Evolutionary conservation across 257 asterid genomes (phyloP), one percentile per base, ranked within the genome.

Genomic region (Plantago major): DNA sequence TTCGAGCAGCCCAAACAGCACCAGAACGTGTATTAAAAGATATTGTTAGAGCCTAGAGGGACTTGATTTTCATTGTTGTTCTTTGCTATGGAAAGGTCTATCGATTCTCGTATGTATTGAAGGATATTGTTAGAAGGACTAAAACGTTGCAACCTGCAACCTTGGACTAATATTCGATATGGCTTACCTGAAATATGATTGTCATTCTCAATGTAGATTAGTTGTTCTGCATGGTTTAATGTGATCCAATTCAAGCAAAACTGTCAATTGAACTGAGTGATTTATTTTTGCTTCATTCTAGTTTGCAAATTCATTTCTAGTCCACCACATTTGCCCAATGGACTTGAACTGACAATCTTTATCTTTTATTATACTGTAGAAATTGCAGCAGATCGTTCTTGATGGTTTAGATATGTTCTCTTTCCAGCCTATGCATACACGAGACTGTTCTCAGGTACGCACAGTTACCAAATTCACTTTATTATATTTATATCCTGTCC

Each of bases 361-460:
- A 48, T 46, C 50, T 22, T 70, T 56, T 53, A 65, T 67, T 74
- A 42, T 42, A 60, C 38, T 80, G 81, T 67, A 92, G 99, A 83
- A 84, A 79, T 71, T 92, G 80, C 79, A 87, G 60, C 82, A 78
- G 69, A 77, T 89, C 76, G 96, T 92, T 77, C 79, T 87, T 71
- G 89, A 84, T 79, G 91, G 91, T 18, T 79, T 42, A 46, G 95
- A 79, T 65, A 92, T 92, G 46, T 67, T 75, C 2, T 84, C 96
- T 48, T 92, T 92, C 74, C 87, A 76, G 60, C 96, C 96, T 55
- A 92, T 92, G 97, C 87, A 78, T 69, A 62, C 84, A 12, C 90
- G 84, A 17, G 99, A 92, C 75, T 92, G 99, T 85, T 72, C 97
- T 64, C 96, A 89, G 95, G 99, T 92, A 79, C 14, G 63, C 63